Evolutionary conservation across 441 rosid species (phyloP).

Genomic region (Populus hybrid): DNA sequence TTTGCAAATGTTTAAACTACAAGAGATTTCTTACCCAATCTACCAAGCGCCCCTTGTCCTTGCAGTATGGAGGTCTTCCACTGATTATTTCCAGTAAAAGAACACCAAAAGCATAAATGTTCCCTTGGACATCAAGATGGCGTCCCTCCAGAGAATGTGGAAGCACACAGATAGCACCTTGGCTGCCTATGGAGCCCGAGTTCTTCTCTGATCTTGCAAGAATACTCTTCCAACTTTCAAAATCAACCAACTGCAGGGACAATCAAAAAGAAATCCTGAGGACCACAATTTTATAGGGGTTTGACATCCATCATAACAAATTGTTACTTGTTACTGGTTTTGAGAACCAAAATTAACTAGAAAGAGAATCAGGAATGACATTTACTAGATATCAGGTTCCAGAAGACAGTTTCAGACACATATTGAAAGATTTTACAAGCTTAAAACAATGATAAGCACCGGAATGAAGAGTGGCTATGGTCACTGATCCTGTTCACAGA

Average conservation of each 20-base stretch:
- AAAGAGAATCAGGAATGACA: not conserved
- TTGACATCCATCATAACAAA: too few species aligned
- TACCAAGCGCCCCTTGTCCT: conserved; percentile 79
- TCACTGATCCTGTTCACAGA: not conserved
- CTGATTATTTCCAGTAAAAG: conserved; percentile 84
- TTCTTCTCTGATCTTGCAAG: conserved; percentile 89
- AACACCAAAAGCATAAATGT: conserved; percentile 76
- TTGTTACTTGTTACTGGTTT: too few species aligned
- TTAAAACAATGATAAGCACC: not conserved
- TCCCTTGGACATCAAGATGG: conserved; percentile 77
- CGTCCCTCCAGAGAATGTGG: conserved; percentile 71
- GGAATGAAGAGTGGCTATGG: not conserved
- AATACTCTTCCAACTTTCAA: conserved; percentile 94
- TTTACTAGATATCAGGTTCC: not conserved
- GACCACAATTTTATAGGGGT: not conserved
- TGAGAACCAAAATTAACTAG: too few species aligned
- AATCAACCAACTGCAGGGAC: conserved; percentile 77
- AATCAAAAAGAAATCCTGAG: conserved; percentile 7
- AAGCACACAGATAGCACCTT: conserved; percentile 80
- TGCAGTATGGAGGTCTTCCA: conserved; percentile 89
- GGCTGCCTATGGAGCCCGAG: conserved; percentile 65
- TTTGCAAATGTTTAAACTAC: not conserved
- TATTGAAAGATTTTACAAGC: not conserved
- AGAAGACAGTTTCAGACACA: not conserved
- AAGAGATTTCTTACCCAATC: conserved; percentile 64